These are phyloP conservation scores for Dactylonectria macrodidyma DNA, from an alignment of 2,329 filamentous ascomycete species.

Conservation along the genomic window DNA sequence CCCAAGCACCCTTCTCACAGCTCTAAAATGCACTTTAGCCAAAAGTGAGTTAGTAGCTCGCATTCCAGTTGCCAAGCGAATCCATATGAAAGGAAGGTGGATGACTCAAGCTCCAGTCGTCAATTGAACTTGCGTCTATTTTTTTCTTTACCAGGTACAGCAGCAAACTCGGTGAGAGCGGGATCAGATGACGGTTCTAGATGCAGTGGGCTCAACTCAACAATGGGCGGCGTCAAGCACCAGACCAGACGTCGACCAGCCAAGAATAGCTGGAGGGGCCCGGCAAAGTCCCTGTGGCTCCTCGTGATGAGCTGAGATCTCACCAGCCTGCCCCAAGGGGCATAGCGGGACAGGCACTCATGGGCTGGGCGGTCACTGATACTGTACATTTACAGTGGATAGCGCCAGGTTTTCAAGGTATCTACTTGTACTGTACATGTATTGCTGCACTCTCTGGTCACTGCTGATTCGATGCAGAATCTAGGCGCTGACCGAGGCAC, in stretches of 20 bases:
- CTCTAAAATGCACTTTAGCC: background rate
- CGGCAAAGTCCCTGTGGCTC: constrained; percentile 7
- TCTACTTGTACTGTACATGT: constrained; percentile 3
- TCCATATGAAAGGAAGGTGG: background rate
- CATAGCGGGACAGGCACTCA: constrained; percentile 9
- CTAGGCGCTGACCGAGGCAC: constrained; percentile 18
- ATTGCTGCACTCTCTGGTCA: constrained; percentile 4
- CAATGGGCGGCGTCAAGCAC: constrained; percentile 31
- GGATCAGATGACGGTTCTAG: constrained; percentile 30
- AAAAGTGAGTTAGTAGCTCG: background rate
- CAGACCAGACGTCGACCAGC: constrained; percentile 1
- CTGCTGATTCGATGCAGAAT: background rate
- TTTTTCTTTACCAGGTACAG: background rate
- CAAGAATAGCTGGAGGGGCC: constrained; percentile 21
- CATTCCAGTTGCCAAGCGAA: background rate
- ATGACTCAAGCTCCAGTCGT: background rate
- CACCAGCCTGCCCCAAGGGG: constrained; percentile 19
- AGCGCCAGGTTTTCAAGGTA: background rate
- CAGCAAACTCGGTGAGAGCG: constrained; percentile 2
- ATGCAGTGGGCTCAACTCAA: constrained; percentile 31
- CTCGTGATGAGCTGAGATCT: constrained; percentile 32
- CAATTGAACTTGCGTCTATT: background rate
- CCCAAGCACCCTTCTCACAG: background rate
- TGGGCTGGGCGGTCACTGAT: constrained; percentile 6
- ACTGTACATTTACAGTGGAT: constrained; percentile 14